A percentile compares a stretch with the other conserved stretches of the same genome.
phyloP scores from a whole-genome alignment of 768 basidiomycete species.

The Collybiopsis luxurians region DNA sequence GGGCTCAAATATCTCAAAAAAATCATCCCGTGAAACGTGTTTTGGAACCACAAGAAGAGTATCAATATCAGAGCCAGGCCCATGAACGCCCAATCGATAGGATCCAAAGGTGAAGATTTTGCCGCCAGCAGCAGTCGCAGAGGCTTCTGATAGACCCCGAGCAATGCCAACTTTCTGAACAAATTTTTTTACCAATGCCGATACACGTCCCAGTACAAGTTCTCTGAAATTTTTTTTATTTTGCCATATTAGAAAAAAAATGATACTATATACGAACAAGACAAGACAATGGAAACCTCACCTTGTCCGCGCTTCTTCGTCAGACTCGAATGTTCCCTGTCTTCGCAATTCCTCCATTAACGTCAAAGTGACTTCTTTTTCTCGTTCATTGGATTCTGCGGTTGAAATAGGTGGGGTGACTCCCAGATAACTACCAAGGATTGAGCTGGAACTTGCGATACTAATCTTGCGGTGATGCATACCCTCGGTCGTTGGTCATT shows the following conservation, averaged over 20 bases:
- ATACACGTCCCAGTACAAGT: conserved; percentile 86
- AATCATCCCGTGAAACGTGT: conserved; percentile 93
- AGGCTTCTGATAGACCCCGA: conserved; percentile 82
- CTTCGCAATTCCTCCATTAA: conserved; percentile 88
- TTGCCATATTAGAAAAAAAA: background rate
- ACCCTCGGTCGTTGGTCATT: conserved; percentile 45
- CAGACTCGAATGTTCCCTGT: conserved; percentile 86
- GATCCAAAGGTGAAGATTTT: conserved; percentile 99
- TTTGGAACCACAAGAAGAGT: conserved; percentile 97
- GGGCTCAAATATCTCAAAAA: conserved; percentile 86
- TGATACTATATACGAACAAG: background rate
- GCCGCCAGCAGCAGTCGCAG: conserved; percentile 88
- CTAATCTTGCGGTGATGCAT: conserved; percentile 15
- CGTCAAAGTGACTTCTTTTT: conserved; percentile 79
- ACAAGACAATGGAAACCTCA: conserved; percentile 34
- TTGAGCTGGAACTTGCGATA: conserved; percentile 6
- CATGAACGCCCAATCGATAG: conserved; percentile 96
- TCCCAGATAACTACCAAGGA: conserved; percentile 58
- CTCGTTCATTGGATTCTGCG: conserved; percentile 68
- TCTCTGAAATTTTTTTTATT: conserved; percentile 54
- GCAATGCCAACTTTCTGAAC: conserved; percentile 78
- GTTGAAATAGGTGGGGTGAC: conserved; percentile 87
- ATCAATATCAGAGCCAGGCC: conserved; percentile 95
- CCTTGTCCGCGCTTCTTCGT: conserved; percentile 87
- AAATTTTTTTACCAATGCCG: conserved; percentile 89